Evolutionary conservation across 805 yeast genomes (phyloP), one percentile per base, ranked within the genome.

Genomic region (Lachancea kluyveri): DNA sequence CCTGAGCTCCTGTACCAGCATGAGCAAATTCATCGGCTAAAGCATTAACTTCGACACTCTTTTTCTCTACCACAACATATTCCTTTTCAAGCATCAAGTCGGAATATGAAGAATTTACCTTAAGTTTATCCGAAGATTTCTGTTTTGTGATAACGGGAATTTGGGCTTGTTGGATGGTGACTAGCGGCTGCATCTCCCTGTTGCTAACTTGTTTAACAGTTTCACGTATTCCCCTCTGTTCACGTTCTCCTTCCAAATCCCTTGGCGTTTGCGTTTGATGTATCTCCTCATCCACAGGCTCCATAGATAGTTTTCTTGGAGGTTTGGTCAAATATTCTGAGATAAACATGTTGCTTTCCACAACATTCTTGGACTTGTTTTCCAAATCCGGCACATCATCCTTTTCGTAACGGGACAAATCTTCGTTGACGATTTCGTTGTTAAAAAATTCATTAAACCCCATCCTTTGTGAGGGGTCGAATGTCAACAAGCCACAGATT

Each of bases 11-110:
- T 35, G 65, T 57, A 2, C 77, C 78, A 3, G 78, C 78, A 37
- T 65, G 46, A 4, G 85, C 88, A 31, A 90, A 62, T 54, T 88
- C 96, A 57, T 90, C 97, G 3, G 98, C 98, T 36, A 92, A 67
- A 2, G 95, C 90, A 62, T 90, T 90, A 6, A 90, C 94, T 53
- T 92, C 97, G 3, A 90, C 96, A 0, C 92, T 85, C 30, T 94
- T 72, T 55, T 90, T 92, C 55, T 90, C 97, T 17, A 90, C 88
- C 23, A 90, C 94, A 20, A 90, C 97, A 47, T 90, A 90, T 49
- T 87, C 96, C 43, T 75, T 78, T 46, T 86, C 95, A 35, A 77
- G 61, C 16, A 70, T 66, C 14, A 70, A 50, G 32, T 77, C 82
- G 14, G 64, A 67, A 59, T 39, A 57, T 8, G 15, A 11, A 10